Evolutionary conservation across 495 filamentous ascomycete species (phyloP), one percentile per base, ranked within the genome.

Genomic region (Daldinia loculata): DNA sequence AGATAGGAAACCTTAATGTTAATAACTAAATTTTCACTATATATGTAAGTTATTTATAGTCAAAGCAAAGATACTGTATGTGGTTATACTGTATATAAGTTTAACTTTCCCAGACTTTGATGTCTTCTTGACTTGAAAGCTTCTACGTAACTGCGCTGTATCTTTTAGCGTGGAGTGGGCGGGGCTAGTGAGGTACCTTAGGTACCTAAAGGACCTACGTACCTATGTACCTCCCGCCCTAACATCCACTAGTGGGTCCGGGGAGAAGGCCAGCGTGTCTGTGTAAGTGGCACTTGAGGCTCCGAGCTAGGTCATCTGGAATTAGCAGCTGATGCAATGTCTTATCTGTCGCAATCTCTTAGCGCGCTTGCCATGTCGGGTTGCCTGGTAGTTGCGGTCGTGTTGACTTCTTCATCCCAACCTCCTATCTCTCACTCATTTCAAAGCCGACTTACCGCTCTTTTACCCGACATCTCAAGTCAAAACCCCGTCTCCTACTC

Each of bases 321-420:
- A 56, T 29, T 29, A 27, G 52, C 52, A 56, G 30, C 29, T 56
- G 29, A 56, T 56, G 7, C 52, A 56, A 34, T 32, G 29, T 56
- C 52, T 56, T 56, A 56, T 56, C 52, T 17, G 52, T 24, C 27
- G 53, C n/a, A 48, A 48, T 48, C 43, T 48, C 43, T 12, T 45
- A 45, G 32, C 32, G 41, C 17, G 41, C 3, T 19, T 22, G 50
- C 50, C 24, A 29, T 24, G 26, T 8, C 50, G 32, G 30, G 55
- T 24, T 38, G n/a, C 41, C 41, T 22, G 17, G 55, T 24, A 38
- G 32, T 24, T 26, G 32, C 34, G 2, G 9, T 11, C n/a, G 30
- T 57, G 60, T 64, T 45, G 27, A 56, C 51, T 41, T 64, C 61
- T 43, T 56, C 52, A 11, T 64, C 27, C 61, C 61, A 64, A 64